These are phyloP conservation scores for Aquilaria agallochum DNA, from an alignment of 441 rosid species.

Conservation along the genomic window DNA sequence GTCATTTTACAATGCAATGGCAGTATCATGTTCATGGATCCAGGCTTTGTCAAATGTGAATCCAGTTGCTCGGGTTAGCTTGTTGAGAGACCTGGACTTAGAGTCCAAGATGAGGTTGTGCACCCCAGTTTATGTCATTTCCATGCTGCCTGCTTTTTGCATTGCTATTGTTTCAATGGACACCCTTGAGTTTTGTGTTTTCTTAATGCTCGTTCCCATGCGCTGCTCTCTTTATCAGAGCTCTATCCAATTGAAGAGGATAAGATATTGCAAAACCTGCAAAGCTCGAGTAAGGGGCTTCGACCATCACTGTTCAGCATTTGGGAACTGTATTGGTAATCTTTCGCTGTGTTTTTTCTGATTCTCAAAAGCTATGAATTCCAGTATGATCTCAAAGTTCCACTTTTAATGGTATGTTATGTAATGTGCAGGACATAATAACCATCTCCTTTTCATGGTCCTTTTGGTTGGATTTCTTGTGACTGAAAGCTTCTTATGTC, in stretches of 20 bases:
- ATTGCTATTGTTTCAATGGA: neutral
- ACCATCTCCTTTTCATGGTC: constrained; percentile 44
- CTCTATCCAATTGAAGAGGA: constrained; percentile 23
- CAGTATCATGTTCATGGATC: constrained; percentile 51
- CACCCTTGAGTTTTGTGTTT: neutral
- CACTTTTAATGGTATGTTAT: neutral
- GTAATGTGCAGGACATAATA: constrained; percentile 43
- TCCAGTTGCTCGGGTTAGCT: constrained; percentile 18
- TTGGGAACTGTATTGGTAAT: constrained; percentile 71
- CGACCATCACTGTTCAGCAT: constrained; percentile 74
- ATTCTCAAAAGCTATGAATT: neutral
- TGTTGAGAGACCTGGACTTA: constrained; percentile 14
- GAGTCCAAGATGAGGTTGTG: constrained; percentile 25
- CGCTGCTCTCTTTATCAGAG: constrained; percentile 19
- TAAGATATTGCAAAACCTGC: constrained; percentile 52
- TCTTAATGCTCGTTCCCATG: neutral
- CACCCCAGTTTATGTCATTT: constrained; percentile 1
- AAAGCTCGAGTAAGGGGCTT: constrained; percentile 41
- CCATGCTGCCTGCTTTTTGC: neutral
- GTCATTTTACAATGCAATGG: neutral
- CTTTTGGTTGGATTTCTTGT: constrained; percentile 52
- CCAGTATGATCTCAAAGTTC: neutral
- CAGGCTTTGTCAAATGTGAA: constrained; percentile 30
- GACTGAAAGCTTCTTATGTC: constrained; percentile 42
- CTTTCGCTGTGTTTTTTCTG: constrained; percentile 5